Percentiles rank a stretch among this genome's conserved stretches.
phyloP scores from a whole-genome alignment of 495 filamentous ascomycete species.

The Penicillium psychrofluorescens region DNA sequence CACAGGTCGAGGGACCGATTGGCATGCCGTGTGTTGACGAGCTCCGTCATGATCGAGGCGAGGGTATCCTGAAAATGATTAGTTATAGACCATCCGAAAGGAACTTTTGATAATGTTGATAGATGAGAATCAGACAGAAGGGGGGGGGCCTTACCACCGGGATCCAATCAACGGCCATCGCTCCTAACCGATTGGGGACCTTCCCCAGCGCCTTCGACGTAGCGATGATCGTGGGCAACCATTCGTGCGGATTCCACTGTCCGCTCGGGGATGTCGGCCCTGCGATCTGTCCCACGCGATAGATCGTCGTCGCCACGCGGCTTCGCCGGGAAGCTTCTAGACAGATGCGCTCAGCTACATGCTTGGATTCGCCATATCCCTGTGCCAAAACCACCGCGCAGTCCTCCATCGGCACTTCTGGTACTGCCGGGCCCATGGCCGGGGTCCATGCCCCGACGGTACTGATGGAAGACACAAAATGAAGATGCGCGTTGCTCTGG shows the following conservation, averaged over 20 bases:
- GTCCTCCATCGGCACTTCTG: slow-evolving; percentile 41
- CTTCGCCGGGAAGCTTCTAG: slow-evolving; percentile 31
- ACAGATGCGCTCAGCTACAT: slow-evolving; percentile 45
- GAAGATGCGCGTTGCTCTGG: slow-evolving; percentile 34
- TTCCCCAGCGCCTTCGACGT: slow-evolving; percentile 21
- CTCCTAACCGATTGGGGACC: slow-evolving; percentile 13
- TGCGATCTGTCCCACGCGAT: slow-evolving; percentile 53
- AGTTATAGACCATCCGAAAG: neutral
- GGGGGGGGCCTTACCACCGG: slow-evolving; percentile 13
- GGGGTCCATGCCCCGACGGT: slow-evolving; percentile 30
- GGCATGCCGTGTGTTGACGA: slow-evolving; percentile 10
- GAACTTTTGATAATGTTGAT: too few species aligned
- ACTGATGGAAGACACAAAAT: slow-evolving; percentile 52
- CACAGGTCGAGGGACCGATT: neutral
- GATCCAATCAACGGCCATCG: slow-evolving; percentile 17
- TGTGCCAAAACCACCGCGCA: slow-evolving; percentile 18
- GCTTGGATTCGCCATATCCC: slow-evolving; percentile 55
- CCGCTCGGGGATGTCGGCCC: slow-evolving; percentile 33
- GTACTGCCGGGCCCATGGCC: slow-evolving; percentile 26
- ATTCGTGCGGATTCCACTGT: slow-evolving; percentile 31
- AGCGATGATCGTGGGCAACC: slow-evolving; percentile 28
- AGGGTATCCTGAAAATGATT: slow-evolving; percentile 10
- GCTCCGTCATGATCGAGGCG: slow-evolving; percentile 13
- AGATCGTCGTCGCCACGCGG: slow-evolving; percentile 37
- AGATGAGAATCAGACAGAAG: neutral